Evolutionary conservation across 768 basidiomycete species (phyloP), one percentile per base, ranked within the genome.

Genomic region (Phlegmacium glaucopus): DNA sequence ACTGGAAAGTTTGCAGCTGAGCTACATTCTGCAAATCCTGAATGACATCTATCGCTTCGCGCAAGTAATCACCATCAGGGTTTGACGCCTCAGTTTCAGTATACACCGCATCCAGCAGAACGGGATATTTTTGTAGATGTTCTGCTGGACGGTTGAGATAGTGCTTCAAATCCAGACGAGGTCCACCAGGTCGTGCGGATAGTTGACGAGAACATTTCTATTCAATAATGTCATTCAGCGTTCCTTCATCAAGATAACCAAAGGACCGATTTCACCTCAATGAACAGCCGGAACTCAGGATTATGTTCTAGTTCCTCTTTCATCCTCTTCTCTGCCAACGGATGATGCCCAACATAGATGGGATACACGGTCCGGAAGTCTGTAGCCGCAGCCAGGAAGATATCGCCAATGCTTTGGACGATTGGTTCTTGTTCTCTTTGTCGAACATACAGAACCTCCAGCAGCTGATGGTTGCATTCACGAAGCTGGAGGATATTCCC

Each of bases 291-390:
- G 60, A 97, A 90, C 48, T 90, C 83, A 0, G 84, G 72, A 64
- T 97, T 97, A 37, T 70, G 71, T 44, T 93, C 90, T 42, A 83
- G 65, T 68, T 97, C 95, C 25, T 94, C 89, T 63, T 87, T 88
- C 63, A 97, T 70, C 46, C 84, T 70, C 64, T 87, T 88, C 64
- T 94, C 93, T 0, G 92, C 94, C 6, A 85, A 66, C 0, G 94
- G 92, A 36, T 93, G 76, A 60, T 88, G 84, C 3, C 89, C 90
- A n/a, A 90, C 76, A 53, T 94, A 96, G 6, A 74, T 75, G 1
- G 92, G 89, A 62, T 98, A 98, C 2, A 85, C 82, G 6, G 80
- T 72, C 39, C 88, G 79, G 67, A 96, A 96, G 55, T 94, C 89
- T 4, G 89, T 83, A 0, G 94, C 94, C 0, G 88, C 85, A 12